Conservation (phyloP, 495 filamentous ascomycete genomes). For the Tetracladium setigerum region DNA sequence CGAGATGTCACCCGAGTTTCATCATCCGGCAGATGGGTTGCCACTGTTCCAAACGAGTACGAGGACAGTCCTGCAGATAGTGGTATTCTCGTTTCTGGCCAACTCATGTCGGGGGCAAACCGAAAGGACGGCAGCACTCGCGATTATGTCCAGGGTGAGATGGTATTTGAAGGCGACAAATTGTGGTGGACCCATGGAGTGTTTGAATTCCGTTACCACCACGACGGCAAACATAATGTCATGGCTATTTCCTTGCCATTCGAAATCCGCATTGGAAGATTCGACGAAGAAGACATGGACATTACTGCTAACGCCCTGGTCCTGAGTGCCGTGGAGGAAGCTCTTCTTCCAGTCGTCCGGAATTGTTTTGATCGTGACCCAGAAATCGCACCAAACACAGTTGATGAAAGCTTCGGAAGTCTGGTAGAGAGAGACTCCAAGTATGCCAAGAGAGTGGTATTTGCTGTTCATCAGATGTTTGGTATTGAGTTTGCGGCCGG, state of each 20-base stretch:
- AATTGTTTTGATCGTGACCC: slow-evolving; percentile 92
- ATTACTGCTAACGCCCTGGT: slow-evolving; percentile 40
- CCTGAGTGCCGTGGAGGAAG: slow-evolving; percentile 58
- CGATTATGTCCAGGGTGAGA: slow-evolving; percentile 62
- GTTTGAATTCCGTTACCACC: slow-evolving; percentile 96
- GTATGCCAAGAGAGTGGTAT: slow-evolving; percentile 81
- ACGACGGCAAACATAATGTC: slow-evolving; percentile 87
- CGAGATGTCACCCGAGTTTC: slow-evolving; percentile 75
- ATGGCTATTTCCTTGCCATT: slow-evolving; percentile 95
- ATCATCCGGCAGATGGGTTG: slow-evolving; percentile 86
- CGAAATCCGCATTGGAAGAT: slow-evolving; percentile 73
- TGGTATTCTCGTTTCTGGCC: slow-evolving; percentile 68
- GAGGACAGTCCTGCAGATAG: slow-evolving; percentile 69
- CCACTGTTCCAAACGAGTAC: slow-evolving; percentile 67
- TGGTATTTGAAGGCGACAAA: slow-evolving; percentile 88
- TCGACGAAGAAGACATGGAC: slow-evolving; percentile 59
- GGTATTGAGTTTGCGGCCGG: slow-evolving; percentile 91
- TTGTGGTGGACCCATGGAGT: slow-evolving; percentile 93
- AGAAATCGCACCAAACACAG: slow-evolving; percentile 76
- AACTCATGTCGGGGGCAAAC: slow-evolving; percentile 33
- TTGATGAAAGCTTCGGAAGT: slow-evolving; percentile 74
- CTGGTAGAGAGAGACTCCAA: slow-evolving; percentile 80
- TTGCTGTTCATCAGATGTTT: slow-evolving; percentile 95
- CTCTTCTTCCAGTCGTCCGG: slow-evolving; percentile 71
- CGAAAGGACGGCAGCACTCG: slow-evolving; percentile 39